Conservation (phyloP, 140 eudicot species). For the Ambrosia hybrid region DNA sequence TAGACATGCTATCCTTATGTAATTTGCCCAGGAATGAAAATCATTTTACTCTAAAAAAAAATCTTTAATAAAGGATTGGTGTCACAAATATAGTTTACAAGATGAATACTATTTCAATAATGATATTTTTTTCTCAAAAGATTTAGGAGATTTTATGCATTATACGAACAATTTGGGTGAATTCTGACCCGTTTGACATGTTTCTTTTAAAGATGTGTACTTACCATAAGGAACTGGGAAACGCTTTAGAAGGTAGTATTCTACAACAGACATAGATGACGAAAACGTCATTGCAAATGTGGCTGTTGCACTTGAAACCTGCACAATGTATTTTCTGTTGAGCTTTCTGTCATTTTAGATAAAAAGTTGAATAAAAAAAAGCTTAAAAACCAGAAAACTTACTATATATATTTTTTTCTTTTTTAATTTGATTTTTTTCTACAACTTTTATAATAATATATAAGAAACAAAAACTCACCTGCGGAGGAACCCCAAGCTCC, state of each 20-base stretch:
- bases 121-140: too few species aligned
- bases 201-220: slow-evolving; percentile 9
- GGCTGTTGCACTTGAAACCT: slow-evolving; percentile 99
- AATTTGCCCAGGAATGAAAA: too few species aligned
- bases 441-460: too few species aligned
- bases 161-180: not conserved
- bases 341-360: not conserved
- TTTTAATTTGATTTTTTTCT: not conserved
- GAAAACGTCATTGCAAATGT: slow-evolving; percentile 98
- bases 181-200: not conserved
- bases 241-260: slow-evolving; percentile 87
- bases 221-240: slow-evolving; percentile 94
- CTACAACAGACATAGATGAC: slow-evolving; percentile 96
- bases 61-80: not conserved
- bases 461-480: slow-evolving; percentile 40
- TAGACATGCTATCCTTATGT: too few species aligned
- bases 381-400: not conserved
- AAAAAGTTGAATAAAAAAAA: not conserved
- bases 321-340: slow-evolving; percentile 10
- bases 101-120: too few species aligned
- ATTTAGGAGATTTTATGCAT: too few species aligned
- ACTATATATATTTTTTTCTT: not conserved
- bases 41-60: too few species aligned
- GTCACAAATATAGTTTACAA: slow-evolving; percentile 6
- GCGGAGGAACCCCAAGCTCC: slow-evolving; percentile 97